A percentile compares a stretch with the other conserved stretches of the same genome.
These are phyloP conservation scores for Daldinia sp. DNA, from an alignment of 2,329 filamentous ascomycete genomes.

Conservation along the genomic window DNA sequence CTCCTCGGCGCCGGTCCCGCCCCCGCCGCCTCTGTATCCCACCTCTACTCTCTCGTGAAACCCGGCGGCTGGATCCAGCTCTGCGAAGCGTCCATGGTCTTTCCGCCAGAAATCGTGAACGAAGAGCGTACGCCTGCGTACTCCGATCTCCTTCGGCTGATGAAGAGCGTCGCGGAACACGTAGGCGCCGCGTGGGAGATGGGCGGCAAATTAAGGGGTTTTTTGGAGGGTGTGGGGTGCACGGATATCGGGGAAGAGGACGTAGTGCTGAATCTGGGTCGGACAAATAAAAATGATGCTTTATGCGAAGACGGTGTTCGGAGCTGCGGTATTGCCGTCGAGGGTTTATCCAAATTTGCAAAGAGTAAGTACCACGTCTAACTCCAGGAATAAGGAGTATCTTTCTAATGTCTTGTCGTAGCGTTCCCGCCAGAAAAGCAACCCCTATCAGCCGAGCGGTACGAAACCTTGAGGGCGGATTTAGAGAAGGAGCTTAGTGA, in stretches of 20 bases:
- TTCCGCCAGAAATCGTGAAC: neutral
- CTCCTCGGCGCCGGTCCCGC: neutral
- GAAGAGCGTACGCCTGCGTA: neutral
- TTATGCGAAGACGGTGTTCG: slow-evolving; percentile 7
- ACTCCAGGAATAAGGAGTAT: neutral
- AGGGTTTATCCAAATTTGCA: neutral
- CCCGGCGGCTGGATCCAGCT: slow-evolving; percentile 8
- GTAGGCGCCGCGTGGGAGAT: slow-evolving; percentile 1
- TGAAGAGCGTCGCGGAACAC: neutral
- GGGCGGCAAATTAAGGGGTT: neutral
- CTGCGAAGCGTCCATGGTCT: slow-evolving; percentile 2
- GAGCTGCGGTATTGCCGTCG: slow-evolving; percentile 3
- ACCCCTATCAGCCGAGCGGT: neutral
- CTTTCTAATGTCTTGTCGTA: neutral
- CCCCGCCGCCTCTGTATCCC: neutral
- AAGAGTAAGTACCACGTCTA: neutral
- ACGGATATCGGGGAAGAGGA: neutral
- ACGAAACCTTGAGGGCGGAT: neutral
- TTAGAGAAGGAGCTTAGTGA: slow-evolving; percentile 5
- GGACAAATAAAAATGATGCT: neutral
- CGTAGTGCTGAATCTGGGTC: slow-evolving; percentile 1
- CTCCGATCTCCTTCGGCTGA: neutral
- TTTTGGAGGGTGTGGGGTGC: neutral
- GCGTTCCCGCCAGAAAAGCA: slow-evolving; percentile 1
- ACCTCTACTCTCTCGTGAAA: neutral